A percentile compares a stretch with the other conserved stretches of the same genome.
phyloP scores from a whole-genome alignment of 306 rosid genomes.

The Mucuna pruriens region DNA sequence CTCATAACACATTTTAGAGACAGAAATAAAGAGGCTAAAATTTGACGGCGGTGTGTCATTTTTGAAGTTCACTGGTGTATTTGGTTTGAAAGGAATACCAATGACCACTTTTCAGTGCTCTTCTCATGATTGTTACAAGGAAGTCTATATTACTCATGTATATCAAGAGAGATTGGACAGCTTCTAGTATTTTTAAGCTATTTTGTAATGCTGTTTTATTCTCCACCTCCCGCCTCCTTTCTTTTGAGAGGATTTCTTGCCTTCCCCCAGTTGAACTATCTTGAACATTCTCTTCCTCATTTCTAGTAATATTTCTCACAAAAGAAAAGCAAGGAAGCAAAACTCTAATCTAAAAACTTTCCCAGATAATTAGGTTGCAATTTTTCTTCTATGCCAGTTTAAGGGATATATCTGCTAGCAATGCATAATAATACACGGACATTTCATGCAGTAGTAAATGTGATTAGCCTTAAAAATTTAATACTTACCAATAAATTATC shows the following conservation, averaged over 20 bases:
- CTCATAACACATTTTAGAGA: neutral
- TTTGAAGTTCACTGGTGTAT: neutral
- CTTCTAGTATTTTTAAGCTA: neutral
- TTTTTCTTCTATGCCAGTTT: neutral
- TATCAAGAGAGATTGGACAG: neutral
- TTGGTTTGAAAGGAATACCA: neutral
- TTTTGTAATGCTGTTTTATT: neutral
- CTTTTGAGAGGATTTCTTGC: neutral
- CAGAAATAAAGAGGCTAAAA: neutral
- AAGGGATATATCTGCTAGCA: neutral
- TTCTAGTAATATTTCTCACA: neutral
- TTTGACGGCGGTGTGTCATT: neutral
- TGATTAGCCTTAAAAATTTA: constrained; percentile 20
- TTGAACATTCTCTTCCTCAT: neutral
- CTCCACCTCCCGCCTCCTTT: neutral
- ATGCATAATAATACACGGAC: neutral
- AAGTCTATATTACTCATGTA: too few species aligned
- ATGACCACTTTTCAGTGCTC: neutral
- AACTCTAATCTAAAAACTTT: neutral
- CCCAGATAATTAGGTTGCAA: neutral
- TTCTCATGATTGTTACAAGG: too few species aligned
- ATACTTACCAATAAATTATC: constrained; percentile 71
- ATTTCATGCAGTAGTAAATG: neutral
- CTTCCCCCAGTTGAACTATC: neutral
- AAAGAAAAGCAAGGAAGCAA: neutral